Evolutionary conservation across 306 rosid genomes (phyloP), one percentile per base, ranked within the genome.

Genomic region (Urtica urens): DNA sequence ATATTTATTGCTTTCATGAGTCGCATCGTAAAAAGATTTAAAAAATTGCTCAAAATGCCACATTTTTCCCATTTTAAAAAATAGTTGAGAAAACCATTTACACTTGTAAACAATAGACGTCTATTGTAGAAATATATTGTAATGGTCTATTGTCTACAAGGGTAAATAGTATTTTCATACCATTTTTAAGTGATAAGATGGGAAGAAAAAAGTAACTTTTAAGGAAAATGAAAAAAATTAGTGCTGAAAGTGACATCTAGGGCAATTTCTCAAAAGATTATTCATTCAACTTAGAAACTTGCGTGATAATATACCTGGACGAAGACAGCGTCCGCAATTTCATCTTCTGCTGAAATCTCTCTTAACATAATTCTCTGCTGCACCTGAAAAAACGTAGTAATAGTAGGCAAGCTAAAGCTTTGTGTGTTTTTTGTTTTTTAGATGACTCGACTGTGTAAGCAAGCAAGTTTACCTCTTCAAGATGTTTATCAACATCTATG

Each of bases 291-390:
- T n/a, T n/a, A n/a, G n/a, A n/a, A n/a, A n/a, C n/a, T n/a, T n/a
- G n/a, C n/a, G n/a, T n/a, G n/a, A 13, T 35, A 7, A 23, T 15
- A 46, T 73, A 83, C 90, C 94, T 87, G 79, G 34, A 72, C 64
- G 63, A 88, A 81, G 31, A 83, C 86, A 9, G 65, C 59, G 61
- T 83, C 96, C 10, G 93, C 93, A 60, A 76, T 83, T 67, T 83
- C 88, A 35, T 88, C 95, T 75, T 88, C 95, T 6, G 50, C 73
- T 2, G 95, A 62, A 38, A 76, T 38, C 47, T 76, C 90, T 65
- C 96, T 69, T 0, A 73, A 65, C 53, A 54, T 53, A 39, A 76
- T 66, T 61, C 74, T 78, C 68, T 46, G 72, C 63, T 83, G 88
- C 67, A 78, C 46, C 95, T 83, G 57, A n/a, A 56, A 58, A 34